Evolutionary conservation across 352 stramenopile species (phyloP).

Genomic region (Pythium angustatum): DNA sequence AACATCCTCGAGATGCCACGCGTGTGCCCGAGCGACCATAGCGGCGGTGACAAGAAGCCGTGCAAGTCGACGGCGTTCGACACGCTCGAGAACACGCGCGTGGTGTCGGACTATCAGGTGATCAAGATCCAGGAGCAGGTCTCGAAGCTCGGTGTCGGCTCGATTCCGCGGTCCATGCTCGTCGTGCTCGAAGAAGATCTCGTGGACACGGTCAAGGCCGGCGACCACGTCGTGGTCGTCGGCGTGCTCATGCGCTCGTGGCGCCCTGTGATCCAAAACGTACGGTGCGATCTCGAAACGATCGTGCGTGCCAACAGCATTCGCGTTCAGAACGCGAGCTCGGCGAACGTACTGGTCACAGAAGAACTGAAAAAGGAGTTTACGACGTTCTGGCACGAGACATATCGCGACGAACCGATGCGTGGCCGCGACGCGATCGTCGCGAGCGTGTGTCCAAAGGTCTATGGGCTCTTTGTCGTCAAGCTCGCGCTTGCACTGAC

Average conservation of each 20-base stretch:
- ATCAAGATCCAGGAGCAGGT: slow-evolving; percentile 97
- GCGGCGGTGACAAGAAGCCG: slow-evolving; percentile 35
- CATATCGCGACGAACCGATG: slow-evolving; percentile 47
- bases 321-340: slow-evolving; percentile 62
- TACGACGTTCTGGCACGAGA: slow-evolving; percentile 85
- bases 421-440: slow-evolving; percentile 90
- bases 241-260: slow-evolving; percentile 94
- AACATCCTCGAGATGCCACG: slow-evolving; percentile 86
- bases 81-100: slow-evolving; percentile 45
- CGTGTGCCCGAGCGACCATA: slow-evolving; percentile 14
- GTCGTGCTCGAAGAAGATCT: slow-evolving; percentile 93
- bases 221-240: slow-evolving; percentile 95
- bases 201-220: slow-evolving; percentile 87
- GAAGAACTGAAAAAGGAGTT: slow-evolving; percentile 91
- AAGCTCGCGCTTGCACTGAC: slow-evolving; percentile 94
- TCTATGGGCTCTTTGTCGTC: slow-evolving; percentile 93
- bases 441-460: slow-evolving; percentile 92
- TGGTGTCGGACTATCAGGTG: slow-evolving; percentile 86
- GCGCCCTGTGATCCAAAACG: slow-evolving; percentile 69
- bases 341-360: slow-evolving; percentile 62
- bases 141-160: slow-evolving; percentile 89
- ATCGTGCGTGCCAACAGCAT: slow-evolving; percentile 83
- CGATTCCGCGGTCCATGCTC: slow-evolving; percentile 92
- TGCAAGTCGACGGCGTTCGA: slow-evolving; percentile 85
- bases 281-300: slow-evolving; percentile 91